These are phyloP conservation scores for Mortierella polycephala DNA, from an alignment of 371 early-diverging fungal genomes.

Conservation along the genomic window DNA sequence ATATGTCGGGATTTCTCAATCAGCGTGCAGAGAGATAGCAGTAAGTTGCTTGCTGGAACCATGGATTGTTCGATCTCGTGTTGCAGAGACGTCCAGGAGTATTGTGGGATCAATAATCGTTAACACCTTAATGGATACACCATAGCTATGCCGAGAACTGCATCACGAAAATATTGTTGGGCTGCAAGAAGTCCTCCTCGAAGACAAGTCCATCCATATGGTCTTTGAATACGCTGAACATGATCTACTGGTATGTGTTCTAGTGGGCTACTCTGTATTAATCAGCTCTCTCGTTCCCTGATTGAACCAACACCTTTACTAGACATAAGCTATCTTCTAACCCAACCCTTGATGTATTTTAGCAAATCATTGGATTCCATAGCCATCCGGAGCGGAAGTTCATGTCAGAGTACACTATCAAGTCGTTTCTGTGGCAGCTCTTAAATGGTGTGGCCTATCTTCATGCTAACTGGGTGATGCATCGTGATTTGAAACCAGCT, in stretches of 20 bases:
- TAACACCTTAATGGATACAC: too few relatives aligned
- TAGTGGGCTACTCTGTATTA: background rate
- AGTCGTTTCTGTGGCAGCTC: slow-evolving; percentile 92
- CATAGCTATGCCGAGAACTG: slow-evolving; percentile 84
- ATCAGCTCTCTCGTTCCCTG: too few relatives aligned
- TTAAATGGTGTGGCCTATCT: slow-evolving; percentile 92
- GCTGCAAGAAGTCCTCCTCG: slow-evolving; percentile 87
- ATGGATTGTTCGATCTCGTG: too few relatives aligned
- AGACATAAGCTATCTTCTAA: background rate
- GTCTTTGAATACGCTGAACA: slow-evolving; percentile 96
- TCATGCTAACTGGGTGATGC: slow-evolving; percentile 93
- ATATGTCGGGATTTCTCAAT: slow-evolving; percentile 91
- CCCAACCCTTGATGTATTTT: background rate
- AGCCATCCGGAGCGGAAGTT: slow-evolving; percentile 77
- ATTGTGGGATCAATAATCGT: too few relatives aligned
- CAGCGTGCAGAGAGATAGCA: slow-evolving; percentile 93
- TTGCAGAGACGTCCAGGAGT: too few relatives aligned
- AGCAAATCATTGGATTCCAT: slow-evolving; percentile 92
- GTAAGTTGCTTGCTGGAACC: slow-evolving; percentile 53
- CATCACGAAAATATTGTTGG: slow-evolving; percentile 87
- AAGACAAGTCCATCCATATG: slow-evolving; percentile 94
- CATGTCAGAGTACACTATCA: slow-evolving; percentile 84
- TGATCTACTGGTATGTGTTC: slow-evolving; percentile 80
- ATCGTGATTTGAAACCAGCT: slow-evolving; percentile 93
- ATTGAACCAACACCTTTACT: too few relatives aligned